A percentile compares a stretch with the other conserved stretches of the same genome.
Conservation (phyloP, 495 filamentous ascomycete species). For the Penicillium roqueforti region DNA sequence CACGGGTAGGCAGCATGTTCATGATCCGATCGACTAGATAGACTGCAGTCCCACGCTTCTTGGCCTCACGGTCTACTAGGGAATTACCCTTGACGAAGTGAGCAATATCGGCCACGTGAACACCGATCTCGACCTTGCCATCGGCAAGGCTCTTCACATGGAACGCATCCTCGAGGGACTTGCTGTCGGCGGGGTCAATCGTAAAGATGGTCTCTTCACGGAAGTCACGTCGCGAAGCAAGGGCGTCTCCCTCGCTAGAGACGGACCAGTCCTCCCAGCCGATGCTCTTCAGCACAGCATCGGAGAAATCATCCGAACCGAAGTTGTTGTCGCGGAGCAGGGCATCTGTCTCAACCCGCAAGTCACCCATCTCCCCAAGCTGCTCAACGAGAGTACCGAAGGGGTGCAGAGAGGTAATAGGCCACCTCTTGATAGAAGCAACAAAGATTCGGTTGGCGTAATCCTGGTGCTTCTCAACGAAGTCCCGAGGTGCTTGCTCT, state of each 20-base stretch:
- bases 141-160: conserved; percentile 79
- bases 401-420: conserved; percentile 97
- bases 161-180: conserved; percentile 85
- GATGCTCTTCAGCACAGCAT: conserved; percentile 90
- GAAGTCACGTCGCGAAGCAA: conserved; percentile 83
- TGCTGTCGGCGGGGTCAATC: conserved; percentile 76
- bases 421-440: conserved; percentile 98
- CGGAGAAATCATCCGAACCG: conserved; percentile 92
- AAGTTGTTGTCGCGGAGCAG: conserved; percentile 98
- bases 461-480: conserved; percentile 96
- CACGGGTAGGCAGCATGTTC: conserved; percentile 79
- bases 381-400: conserved; percentile 97
- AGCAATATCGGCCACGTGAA: conserved; percentile 93
- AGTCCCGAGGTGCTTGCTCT: conserved; percentile 94
- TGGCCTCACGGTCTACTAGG: conserved; percentile 92
- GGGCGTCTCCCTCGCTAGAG: conserved; percentile 72
- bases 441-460: conserved; percentile 98
- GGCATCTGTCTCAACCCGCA: conserved; percentile 95
- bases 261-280: conserved; percentile 89
- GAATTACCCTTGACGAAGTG: conserved; percentile 97
- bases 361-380: conserved; percentile 93
- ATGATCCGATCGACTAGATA: conserved; percentile 89
- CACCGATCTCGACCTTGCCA: conserved; percentile 86
- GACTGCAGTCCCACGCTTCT: conserved; percentile 95
- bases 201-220: conserved; percentile 87